Evolutionary conservation across 140 eudicot genomes (phyloP).

Genomic region (Oenanthe javanica): DNA sequence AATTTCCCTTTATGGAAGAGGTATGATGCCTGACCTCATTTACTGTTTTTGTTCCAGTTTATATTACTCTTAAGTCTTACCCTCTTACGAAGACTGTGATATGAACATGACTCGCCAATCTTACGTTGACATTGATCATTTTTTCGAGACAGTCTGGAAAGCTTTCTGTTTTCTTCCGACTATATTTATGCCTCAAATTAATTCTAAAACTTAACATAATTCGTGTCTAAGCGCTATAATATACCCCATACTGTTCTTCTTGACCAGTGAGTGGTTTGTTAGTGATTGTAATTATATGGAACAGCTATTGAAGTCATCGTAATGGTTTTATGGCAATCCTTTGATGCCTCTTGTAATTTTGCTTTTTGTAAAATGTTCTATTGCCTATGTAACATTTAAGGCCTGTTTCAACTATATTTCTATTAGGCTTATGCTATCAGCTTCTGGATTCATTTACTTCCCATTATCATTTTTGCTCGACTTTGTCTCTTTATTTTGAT

Average conservation of each 20-base stretch:
- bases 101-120: not conserved
- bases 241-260: not conserved
- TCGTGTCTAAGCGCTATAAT: not conserved
- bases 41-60: not conserved
- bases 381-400: not conserved
- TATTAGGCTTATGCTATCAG: not conserved
- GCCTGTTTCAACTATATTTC: not conserved
- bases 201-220: not conserved
- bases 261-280: not conserved
- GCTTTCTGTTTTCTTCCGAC: not conserved
- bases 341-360: not conserved
- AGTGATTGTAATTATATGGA: not conserved
- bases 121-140: not conserved
- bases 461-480: not conserved
- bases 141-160: not conserved
- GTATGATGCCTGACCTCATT: slow-evolving; percentile 22
- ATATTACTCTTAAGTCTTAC: not conserved
- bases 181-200: not conserved
- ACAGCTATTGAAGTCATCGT: not conserved
- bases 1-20: slow-evolving; percentile 65
- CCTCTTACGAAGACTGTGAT: not conserved
- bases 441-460: not conserved
- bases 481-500: not conserved
- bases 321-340: not conserved
- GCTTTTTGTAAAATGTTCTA: not conserved